A percentile compares a stretch with the other conserved stretches of the same genome.
Evolutionary conservation across 257 asterid species (phyloP).

Genomic region (Solanum pinnatisectum): DNA sequence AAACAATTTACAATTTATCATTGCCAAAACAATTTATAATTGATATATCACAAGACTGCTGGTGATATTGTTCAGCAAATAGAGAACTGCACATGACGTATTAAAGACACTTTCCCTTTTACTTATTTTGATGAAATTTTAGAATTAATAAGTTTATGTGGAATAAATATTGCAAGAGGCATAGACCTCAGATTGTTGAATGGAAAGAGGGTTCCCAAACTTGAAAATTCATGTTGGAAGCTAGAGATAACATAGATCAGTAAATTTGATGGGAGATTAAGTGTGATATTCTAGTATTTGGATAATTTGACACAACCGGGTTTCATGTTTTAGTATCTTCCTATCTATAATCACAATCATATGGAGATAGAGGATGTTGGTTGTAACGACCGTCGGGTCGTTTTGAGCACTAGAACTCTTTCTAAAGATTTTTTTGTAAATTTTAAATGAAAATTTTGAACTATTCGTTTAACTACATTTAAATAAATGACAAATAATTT

Average conservation of each 20-base stretch:
- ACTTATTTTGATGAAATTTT: no score
- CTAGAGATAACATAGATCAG: neutral
- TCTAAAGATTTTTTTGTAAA: no score
- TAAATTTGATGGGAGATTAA: neutral
- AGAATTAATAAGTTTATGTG: neutral
- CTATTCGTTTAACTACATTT: neutral
- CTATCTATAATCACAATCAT: neutral
- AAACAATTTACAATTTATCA: no score
- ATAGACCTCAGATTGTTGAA: neutral
- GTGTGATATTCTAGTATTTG: no score
- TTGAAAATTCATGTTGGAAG: neutral
- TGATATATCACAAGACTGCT: no score
- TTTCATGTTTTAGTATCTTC: neutral
- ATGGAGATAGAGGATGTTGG: neutral
- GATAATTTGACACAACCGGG: neutral
- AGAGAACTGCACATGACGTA: neutral
- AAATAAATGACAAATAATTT: neutral
- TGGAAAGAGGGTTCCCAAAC: neutral
- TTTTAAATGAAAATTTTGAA: neutral
- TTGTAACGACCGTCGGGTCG: neutral
- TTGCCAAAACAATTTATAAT: no score
- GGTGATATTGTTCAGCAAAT: neutral
- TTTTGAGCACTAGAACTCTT: neutral
- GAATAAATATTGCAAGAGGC: neutral
- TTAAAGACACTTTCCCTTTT: neutral